Evolutionary conservation across 257 asterid genomes (phyloP), one percentile per base, ranked within the genome.

Genomic region (Striga asiatica): DNA sequence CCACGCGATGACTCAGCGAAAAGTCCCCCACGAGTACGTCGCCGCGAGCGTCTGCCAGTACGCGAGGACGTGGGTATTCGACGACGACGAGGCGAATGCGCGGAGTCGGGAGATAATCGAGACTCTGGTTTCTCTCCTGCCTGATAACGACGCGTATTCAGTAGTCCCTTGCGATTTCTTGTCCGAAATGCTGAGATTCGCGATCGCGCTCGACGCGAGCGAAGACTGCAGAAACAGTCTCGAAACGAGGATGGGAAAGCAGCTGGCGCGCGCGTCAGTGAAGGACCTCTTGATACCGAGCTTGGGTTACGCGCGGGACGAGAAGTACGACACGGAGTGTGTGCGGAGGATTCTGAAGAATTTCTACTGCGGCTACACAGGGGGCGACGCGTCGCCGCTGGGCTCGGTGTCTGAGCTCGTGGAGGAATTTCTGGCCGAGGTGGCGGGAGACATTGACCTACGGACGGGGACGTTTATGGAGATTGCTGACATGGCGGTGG

Each of bases 231-330:
- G 54, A 39, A 41, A 50, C 2, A 74, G 76, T 5, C 47, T 91
- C 46, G 97, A 91, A 66, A 8, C 46, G 2, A 71, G 82, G 65
- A 84, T 87, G 1, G 98, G 98, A 35, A 65, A 66, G 68, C 93
- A 84, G 18, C 58, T 87, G 55, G 85, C 78, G 0, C 61, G 50
- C 31, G 95, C 86, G 9, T 43, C 74, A 0, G 79, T 71, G 0
- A 54, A 71, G 2, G 95, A 88, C 53, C 69, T 92, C 11, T 25
- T 87, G 27, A 66, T 88, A 10, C 93, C 94, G 32, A 66, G 74
- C 3, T 81, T 67, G 22, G 96, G 84, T 29, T 82, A 78, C 21
- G 60, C 84, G 0, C 76, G 64, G 18, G 85, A 74, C 6, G 89
- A 82, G 25, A 61, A 47, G 60, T 87, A 76, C 22, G 94, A 88